Evolutionary conservation across 116 monocot genomes (phyloP).

Genomic region (Thalassia testudinum): DNA sequence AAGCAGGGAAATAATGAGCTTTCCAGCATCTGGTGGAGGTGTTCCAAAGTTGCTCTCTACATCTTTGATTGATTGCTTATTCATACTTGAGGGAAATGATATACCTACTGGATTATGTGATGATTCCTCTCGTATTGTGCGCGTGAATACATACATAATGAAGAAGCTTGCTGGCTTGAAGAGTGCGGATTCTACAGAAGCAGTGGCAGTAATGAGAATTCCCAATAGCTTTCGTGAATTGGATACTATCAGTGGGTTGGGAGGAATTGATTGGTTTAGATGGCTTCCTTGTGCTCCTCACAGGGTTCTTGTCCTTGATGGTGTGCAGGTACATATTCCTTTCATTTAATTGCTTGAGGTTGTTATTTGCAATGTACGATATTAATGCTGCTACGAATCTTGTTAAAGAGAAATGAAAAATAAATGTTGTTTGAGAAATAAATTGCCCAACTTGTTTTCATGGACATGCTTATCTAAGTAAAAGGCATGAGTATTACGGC

Average conservation of each 20-base stretch:
- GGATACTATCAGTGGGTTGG: constrained; percentile 10
- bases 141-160: constrained; percentile 59
- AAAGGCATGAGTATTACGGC: no score
- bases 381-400: no score
- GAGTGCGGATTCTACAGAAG: constrained; percentile 55
- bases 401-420: no score
- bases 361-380: no score
- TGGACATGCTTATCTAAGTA: no score
- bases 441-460: no score
- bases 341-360: no score
- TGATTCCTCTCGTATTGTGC: constrained; percentile 24
- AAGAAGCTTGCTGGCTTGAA: constrained; percentile 84
- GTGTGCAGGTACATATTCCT: constrained; percentile 55
- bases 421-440: no score
- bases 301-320: constrained; percentile 79
- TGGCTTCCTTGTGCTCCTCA: constrained; percentile 18
- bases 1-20: constrained; percentile 64
- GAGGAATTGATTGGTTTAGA: constrained; percentile 18
- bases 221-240: constrained; percentile 39
- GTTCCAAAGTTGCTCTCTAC: neutral
- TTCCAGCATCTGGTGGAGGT: constrained; percentile 13
- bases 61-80: constrained; percentile 37
- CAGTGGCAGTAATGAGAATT: constrained; percentile 68
- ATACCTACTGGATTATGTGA: constrained; percentile 4
- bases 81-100: constrained; percentile 51